A percentile compares a stretch with the other conserved stretches of the same genome.
Conservation (phyloP, 2,329 filamentous ascomycete genomes). For the Fusarium odoratissimum region DNA sequence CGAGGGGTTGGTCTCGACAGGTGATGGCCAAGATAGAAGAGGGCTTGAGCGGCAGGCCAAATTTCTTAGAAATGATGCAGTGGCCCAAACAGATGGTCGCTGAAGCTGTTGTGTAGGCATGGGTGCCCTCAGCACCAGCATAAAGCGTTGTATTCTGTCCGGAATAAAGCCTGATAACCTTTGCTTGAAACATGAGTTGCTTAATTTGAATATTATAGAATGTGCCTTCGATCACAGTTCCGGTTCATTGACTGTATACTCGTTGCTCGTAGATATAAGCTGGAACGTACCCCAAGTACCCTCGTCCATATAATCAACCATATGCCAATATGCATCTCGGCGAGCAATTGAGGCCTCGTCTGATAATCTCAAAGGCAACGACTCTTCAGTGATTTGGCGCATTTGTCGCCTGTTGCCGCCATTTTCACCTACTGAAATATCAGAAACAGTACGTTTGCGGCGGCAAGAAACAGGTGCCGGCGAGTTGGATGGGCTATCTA, state of each 20-base stretch:
- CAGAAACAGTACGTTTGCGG: slow-evolving; percentile 38
- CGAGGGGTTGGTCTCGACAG: slow-evolving; percentile 42
- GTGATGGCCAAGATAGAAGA: slow-evolving; percentile 38
- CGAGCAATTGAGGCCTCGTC: slow-evolving; percentile 41
- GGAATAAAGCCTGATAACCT: background rate
- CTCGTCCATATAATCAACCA: slow-evolving; percentile 45
- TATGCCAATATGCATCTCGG: slow-evolving; percentile 50
- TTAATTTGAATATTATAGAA: background rate
- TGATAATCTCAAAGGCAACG: slow-evolving; percentile 27
- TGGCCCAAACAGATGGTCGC: slow-evolving; percentile 40
- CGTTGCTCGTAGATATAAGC: slow-evolving; percentile 51
- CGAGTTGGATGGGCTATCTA: background rate
- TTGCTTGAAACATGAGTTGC: background rate
- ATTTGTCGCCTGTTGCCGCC: background rate
- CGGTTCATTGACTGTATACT: slow-evolving; percentile 48
- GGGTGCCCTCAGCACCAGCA: background rate
- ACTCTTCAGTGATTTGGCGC: slow-evolving; percentile 18
- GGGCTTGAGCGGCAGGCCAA: slow-evolving; percentile 23
- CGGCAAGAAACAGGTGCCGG: background rate
- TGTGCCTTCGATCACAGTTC: slow-evolving; percentile 46
- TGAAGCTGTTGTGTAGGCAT: slow-evolving; percentile 19
- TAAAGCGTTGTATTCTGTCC: background rate
- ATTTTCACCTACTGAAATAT: slow-evolving; percentile 6
- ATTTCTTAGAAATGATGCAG: slow-evolving; percentile 35
- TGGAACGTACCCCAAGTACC: slow-evolving; percentile 48